Evolutionary conservation across 192 early-diverging fungal genomes (phyloP).

Genomic region (Kickxella alabastrina): DNA sequence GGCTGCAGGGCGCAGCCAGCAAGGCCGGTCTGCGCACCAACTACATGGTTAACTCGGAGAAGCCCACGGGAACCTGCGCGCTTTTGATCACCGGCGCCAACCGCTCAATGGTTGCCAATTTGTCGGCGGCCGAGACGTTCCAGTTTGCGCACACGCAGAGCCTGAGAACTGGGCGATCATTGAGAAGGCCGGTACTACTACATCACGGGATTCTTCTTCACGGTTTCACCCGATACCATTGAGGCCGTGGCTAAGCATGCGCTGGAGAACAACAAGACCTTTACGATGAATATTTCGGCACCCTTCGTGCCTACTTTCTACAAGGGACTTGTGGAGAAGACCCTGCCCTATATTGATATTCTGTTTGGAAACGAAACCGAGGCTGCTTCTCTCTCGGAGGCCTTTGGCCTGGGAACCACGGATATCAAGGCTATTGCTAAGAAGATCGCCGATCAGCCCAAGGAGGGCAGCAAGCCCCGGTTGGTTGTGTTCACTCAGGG

Average conservation of each 20-base stretch:
- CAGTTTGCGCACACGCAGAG: constrained; percentile 58
- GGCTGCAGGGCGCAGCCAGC: constrained; percentile 71
- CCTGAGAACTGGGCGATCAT: constrained; percentile 85
- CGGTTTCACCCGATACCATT: constrained; percentile 82
- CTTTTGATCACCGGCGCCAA: constrained; percentile 88
- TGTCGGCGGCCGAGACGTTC: constrained; percentile 93
- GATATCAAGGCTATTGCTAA: constrained; percentile 81
- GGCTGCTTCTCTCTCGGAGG: constrained; percentile 76
- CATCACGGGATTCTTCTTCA: constrained; percentile 92
- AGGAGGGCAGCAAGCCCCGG: constrained; percentile 71
- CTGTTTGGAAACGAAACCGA: constrained; percentile 98
- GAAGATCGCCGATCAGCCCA: constrained; percentile 79
- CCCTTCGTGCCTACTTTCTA: constrained; percentile 96
- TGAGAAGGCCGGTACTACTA: constrained; percentile 88
- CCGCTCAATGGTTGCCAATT: constrained; percentile 89
- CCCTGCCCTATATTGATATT: constrained; percentile 84
- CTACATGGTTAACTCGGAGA: constrained; percentile 73
- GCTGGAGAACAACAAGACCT: constrained; percentile 74
- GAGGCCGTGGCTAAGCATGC: constrained; percentile 87
- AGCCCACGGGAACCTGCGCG: constrained; percentile 93
- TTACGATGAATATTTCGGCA: constrained; percentile 93
- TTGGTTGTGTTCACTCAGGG: constrained; percentile 90
- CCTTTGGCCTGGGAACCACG: constrained; percentile 64
- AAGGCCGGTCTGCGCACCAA: constrained; percentile 84
- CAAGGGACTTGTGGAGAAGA: constrained; percentile 70